phyloP scores from a whole-genome alignment of 2,329 filamentous ascomycete species.

The Alternaria postmessia region DNA sequence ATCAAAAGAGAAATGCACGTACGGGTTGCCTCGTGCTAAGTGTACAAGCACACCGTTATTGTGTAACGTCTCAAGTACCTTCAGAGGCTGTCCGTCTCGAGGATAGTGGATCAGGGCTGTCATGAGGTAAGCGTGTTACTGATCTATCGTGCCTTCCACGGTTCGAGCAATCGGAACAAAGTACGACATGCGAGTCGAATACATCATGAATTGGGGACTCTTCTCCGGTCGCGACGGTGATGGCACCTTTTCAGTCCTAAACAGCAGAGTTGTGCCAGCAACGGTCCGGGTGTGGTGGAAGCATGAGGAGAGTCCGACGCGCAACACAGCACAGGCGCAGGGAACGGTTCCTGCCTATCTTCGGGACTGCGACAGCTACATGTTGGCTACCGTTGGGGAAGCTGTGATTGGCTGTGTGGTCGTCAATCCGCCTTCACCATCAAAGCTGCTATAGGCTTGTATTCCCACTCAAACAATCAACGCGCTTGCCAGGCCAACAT shows the following conservation, averaged over 20 bases:
- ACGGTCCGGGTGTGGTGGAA: background rate
- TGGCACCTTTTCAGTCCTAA: background rate
- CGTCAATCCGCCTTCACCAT: conserved; percentile 19
- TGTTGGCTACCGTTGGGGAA: background rate
- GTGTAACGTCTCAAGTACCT: background rate
- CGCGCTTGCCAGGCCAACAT: conserved; percentile 20
- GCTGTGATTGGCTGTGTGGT: conserved; percentile 12
- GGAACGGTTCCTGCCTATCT: background rate
- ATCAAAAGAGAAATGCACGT: background rate
- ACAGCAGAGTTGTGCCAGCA: background rate
- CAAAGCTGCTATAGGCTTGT: conserved; percentile 22
- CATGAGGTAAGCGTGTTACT: background rate
- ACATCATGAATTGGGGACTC: background rate
- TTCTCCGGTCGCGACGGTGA: conserved; percentile 1
- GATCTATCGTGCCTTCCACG: background rate
- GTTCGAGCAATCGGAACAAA: background rate
- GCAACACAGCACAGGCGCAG: background rate
- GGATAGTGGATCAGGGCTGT: conserved; percentile 3
- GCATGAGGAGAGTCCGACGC: conserved; percentile 9
- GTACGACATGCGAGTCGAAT: background rate
- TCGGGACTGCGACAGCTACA: background rate
- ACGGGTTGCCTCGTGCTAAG: background rate
- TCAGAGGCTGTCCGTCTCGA: background rate
- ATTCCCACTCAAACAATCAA: conserved; percentile 25
- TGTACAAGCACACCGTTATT: background rate